These are phyloP conservation scores for Parastagonospora avenae DNA, from an alignment of 2,329 filamentous ascomycete species.

Conservation along the genomic window DNA sequence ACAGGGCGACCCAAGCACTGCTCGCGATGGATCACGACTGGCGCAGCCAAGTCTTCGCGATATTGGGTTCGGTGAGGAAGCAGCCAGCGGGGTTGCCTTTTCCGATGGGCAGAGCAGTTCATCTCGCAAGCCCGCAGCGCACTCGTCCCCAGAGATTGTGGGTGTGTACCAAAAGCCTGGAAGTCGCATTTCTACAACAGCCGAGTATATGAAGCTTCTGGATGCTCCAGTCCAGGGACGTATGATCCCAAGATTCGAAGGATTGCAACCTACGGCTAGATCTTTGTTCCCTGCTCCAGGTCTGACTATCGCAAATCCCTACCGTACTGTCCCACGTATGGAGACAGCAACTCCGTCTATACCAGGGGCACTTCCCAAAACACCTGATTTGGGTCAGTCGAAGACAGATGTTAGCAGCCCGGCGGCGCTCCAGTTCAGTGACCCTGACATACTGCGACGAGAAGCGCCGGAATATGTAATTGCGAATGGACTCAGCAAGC, in stretches of 20 bases:
- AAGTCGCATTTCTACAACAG: not conserved
- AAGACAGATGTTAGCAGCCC: not conserved
- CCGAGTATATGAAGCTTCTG: not conserved
- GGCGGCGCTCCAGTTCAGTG: constrained; percentile 31
- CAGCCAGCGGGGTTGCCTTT: constrained; percentile 7
- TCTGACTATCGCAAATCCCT: constrained; percentile 29
- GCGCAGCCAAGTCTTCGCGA: constrained; percentile 13
- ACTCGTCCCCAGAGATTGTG: constrained; percentile 10
- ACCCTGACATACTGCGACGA: constrained; percentile 27
- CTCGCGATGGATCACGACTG: not conserved
- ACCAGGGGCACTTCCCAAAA: not conserved
- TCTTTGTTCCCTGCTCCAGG: constrained; percentile 19
- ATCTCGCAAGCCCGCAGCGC: not conserved
- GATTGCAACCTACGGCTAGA: constrained; percentile 10
- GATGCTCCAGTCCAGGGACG: constrained; percentile 28
- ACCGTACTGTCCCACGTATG: constrained; percentile 18
- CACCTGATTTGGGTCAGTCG: not conserved
- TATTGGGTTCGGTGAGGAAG: constrained; percentile 29
- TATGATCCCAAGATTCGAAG: constrained; percentile 28
- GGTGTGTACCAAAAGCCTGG: not conserved
- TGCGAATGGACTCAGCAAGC: constrained; percentile 29
- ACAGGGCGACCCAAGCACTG: not conserved
- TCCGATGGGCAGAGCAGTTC: not conserved
- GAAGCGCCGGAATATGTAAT: constrained; percentile 21
- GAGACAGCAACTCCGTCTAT: constrained; percentile 11